Evolutionary conservation across 805 yeast species (phyloP), one percentile per base, ranked within the genome.

Genomic region (Pichia exigua): DNA sequence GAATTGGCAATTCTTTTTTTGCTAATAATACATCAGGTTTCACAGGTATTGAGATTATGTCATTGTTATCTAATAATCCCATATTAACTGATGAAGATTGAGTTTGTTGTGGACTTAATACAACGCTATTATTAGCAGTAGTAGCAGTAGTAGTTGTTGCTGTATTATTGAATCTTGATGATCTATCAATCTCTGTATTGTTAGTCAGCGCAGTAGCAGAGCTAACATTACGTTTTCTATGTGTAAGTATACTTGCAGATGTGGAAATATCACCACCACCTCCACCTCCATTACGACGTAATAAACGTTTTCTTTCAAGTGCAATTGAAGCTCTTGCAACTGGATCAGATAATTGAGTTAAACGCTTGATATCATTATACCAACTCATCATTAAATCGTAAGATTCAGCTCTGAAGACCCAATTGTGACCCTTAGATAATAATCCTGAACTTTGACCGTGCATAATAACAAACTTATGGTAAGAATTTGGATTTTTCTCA

Each of bases 321-420:
- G 74, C 73, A 43, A 73, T 71, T 46, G 75, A 70, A 1, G 83
- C 75, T 61, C 87, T 74, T 15, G 83, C 75, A 27, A 75, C 69
- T 2, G 88, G 81, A n/a, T 78, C 77, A 21, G 83, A 72, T 53
- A 85, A 72, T 17, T 75, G 68, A 2, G 94, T 85, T 59, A 90
- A 73, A 45, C 73, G 73, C 64, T 83, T 82, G 58, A 92, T 74
- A 62, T 87, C 95, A 57, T 79, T 79, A 67, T 79, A 87, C 99
- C 99, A 92, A 41, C 74, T 76, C 65, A 84, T 80, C 92, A 90
- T 87, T 32, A 77, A 67, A 42, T 83, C 85, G 60, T 85, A 86
- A 46, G 85, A 78, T 61, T 87, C 94, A n/a, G 95, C 84, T 57
- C 95, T 77, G 72, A 92, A 91, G n/a, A 91, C 94, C 88, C 94